Conservation (phyloP, 768 basidiomycete genomes). For the Crepidotus variabilis region DNA sequence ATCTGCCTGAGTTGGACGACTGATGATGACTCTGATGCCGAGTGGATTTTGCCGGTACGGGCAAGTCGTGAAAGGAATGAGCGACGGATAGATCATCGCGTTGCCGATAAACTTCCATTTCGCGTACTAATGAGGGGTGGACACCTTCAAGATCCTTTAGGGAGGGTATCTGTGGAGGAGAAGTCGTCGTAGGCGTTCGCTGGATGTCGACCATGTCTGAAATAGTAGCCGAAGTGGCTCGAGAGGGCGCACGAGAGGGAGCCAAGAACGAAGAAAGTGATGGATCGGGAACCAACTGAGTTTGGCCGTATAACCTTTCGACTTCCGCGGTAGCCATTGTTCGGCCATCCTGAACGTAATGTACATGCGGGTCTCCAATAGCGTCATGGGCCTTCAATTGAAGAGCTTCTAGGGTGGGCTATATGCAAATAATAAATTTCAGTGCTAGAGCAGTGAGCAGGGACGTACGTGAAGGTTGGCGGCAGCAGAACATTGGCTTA, state of each 20-base stretch:
- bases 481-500: constrained; percentile 41
- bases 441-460: background rate
- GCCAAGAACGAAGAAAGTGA: constrained; percentile 1
- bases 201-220: constrained; percentile 16
- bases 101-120: background rate
- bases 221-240: constrained; percentile 20
- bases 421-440: background rate
- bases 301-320: constrained; percentile 53
- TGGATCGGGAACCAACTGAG: constrained; percentile 22
- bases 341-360: constrained; percentile 8
- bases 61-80: background rate
- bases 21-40: too few relatives aligned
- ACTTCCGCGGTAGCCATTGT: constrained; percentile 38
- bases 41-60: background rate
- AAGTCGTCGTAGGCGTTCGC: background rate
- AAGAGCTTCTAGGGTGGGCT: constrained; percentile 32
- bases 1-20: background rate
- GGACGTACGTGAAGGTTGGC: constrained; percentile 36
- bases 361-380: constrained; percentile 22
- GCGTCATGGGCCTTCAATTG: constrained; percentile 41
- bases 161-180: background rate
- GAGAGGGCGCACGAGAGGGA: constrained; percentile 17
- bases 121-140: background rate
- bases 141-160: background rate
- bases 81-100: background rate